Evolutionary conservation across 306 rosid species (phyloP), one percentile per base, ranked within the genome.

Genomic region (Castanopsis chinensis): DNA sequence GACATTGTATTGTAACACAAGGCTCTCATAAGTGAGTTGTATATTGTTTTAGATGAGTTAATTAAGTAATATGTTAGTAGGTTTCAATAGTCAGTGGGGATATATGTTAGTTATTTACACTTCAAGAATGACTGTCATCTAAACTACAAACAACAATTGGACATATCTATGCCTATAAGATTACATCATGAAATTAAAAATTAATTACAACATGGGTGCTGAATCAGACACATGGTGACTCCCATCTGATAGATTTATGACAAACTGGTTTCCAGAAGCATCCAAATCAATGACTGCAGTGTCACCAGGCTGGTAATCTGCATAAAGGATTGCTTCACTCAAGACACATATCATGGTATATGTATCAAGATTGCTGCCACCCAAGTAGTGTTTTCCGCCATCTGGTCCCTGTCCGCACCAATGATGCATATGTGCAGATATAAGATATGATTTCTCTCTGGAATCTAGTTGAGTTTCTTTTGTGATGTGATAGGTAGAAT

Each of bases 221-320:
- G 84, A 41, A 77, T 90, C 91, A n/a, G 91, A 89, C 32, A 89
- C 75, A 67, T 69, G 91, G 77, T 84, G 80, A 73, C 77, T 74
- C 74, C 43, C 7, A 6, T 37, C 43, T 37, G 43, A 7, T 37
- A 37, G 43, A 7, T 37, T 20, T 58, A 12, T 21, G 5, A 90
- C 89, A 71, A 72, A 72, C 25, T 89, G 90, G 55, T 84, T 84
- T 69, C 97, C 99, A 8, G 84, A 56, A 65, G 88, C 71, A 85
- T 94, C 97, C 87, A 94, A 74, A 80, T 92, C 99, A 55, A 94
- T 65, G 45, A 86, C 25, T 81, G 83, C 87, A 53, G 90, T 86
- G 82, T 94, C 95, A 30, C 97, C 95, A 19, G 90, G 83, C 78
- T 85, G 87, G 81, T 83, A 91, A 78, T 75, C 79, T 59, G 88